Percentiles rank a stretch among this genome's conserved stretches.
Evolutionary conservation across 495 filamentous ascomycete species (phyloP).

Genomic region (Podospora bellae-mahoneyi): DNA sequence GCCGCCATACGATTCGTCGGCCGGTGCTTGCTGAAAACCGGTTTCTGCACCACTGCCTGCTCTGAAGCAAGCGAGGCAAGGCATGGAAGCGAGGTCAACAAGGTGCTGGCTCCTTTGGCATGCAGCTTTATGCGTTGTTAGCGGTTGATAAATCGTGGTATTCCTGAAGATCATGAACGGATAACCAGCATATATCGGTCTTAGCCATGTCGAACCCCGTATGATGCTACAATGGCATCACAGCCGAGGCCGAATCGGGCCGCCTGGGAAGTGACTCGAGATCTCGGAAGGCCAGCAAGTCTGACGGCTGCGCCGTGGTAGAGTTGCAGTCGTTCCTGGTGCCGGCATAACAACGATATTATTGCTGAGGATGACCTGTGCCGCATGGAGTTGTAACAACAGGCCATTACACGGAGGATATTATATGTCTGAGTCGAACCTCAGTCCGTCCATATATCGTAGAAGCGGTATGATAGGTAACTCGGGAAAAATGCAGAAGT

Average conservation of each 20-base stretch:
- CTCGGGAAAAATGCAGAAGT: background rate
- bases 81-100: background rate
- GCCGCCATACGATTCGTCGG: background rate
- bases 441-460: background rate
- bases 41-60: background rate
- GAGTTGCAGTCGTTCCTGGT: background rate
- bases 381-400: background rate
- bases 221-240: constrained; percentile 9
- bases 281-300: constrained; percentile 4
- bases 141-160: background rate
- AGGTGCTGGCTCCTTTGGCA: background rate
- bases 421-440: background rate
- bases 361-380: background rate
- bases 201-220: background rate
- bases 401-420: background rate
- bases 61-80: background rate
- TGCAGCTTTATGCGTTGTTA: background rate
- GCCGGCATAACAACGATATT: background rate
- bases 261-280: constrained; percentile 8
- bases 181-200: constrained; percentile 3
- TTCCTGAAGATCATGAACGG: background rate
- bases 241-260: constrained; percentile 1
- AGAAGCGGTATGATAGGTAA: background rate
- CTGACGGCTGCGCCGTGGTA: constrained; percentile 1
- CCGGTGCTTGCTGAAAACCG: background rate